These are phyloP conservation scores for Trichomonascus vanleenenianus DNA, from an alignment of 805 yeast genomes.

Conservation along the genomic window DNA sequence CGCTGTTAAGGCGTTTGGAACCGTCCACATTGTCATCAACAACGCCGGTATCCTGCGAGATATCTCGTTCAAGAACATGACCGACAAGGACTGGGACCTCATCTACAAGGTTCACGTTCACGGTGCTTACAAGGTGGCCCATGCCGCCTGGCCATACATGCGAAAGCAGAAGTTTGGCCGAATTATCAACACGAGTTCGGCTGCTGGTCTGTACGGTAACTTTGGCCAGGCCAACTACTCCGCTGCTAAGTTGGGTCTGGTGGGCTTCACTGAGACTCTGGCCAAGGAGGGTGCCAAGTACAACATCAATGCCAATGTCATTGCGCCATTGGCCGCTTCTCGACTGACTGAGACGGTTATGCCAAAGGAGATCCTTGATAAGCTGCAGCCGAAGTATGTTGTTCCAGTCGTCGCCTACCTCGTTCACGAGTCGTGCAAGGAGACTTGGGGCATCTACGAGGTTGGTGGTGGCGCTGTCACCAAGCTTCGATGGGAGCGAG, in stretches of 20 bases:
- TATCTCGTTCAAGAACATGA: constrained; percentile 78
- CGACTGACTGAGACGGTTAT: constrained; percentile 75
- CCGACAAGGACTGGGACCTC: constrained; percentile 65
- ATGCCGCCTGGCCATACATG: constrained; percentile 90
- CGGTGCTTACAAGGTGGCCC: constrained; percentile 79
- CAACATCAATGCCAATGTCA: constrained; percentile 76
- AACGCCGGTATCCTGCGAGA: constrained; percentile 95
- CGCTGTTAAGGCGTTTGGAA: constrained; percentile 79
- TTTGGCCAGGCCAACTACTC: constrained; percentile 96
- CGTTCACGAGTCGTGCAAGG: constrained; percentile 54
- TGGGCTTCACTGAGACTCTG: constrained; percentile 88
- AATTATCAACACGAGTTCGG: constrained; percentile 87
- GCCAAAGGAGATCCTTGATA: constrained; percentile 77
- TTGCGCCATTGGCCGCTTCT: constrained; percentile 92
- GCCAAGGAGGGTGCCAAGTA: constrained; percentile 88
- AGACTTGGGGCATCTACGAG: constrained; percentile 76
- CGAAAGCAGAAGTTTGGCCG: constrained; percentile 82
- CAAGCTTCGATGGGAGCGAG: constrained; percentile 92
- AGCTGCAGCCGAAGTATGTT: constrained; percentile 76
- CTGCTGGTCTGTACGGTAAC: constrained; percentile 95
- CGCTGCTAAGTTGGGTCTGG: constrained; percentile 83
- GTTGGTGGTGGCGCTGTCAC: constrained; percentile 92
- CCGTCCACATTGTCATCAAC: constrained; percentile 81
- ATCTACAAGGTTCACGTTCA: constrained; percentile 83
- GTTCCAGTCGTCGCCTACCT: constrained; percentile 86